Conservation (phyloP, 2,329 filamentous ascomycete genomes). For the Cadophora sp. region DNA sequence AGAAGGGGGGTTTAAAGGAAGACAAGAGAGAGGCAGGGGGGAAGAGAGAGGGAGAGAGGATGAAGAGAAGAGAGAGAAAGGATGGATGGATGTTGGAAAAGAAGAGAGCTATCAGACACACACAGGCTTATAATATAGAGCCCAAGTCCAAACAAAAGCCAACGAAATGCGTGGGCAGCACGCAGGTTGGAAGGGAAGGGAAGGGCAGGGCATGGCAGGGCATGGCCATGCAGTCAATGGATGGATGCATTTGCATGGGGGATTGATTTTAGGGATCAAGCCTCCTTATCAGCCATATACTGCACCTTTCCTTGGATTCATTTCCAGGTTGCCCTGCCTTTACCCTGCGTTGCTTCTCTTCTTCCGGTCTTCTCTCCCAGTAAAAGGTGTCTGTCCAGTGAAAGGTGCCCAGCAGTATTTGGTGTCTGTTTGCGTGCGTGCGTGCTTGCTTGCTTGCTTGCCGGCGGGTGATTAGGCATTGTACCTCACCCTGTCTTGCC, state of each 20-base stretch:
- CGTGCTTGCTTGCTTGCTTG: not conserved
- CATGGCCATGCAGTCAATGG: slow-evolving; percentile 4
- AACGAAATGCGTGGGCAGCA: too few relatives aligned
- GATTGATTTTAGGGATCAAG: too few relatives aligned
- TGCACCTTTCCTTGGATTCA: not conserved
- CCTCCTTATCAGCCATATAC: slow-evolving; percentile 23
- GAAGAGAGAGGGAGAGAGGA: not conserved
- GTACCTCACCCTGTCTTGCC: not conserved
- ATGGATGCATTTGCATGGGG: slow-evolving; percentile 17
- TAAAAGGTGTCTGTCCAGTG: slow-evolving; percentile 8
- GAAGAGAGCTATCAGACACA: slow-evolving; percentile 16
- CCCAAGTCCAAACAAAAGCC: not conserved
- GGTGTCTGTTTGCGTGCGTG: not conserved
- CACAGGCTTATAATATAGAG: slow-evolving; percentile 26
- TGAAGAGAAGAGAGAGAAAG: slow-evolving; percentile 14
- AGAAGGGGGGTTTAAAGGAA: not conserved
- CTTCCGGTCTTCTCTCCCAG: not conserved
- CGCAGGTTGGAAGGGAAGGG: too few relatives aligned
- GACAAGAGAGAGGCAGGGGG: not conserved
- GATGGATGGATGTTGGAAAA: not conserved
- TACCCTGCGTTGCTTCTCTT: not conserved
- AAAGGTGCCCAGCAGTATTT: slow-evolving; percentile 3
- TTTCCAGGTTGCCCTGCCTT: too few relatives aligned
- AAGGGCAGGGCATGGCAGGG: too few relatives aligned
- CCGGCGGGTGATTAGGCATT: not conserved